Evolutionary conservation across 1,284 basidiomycete species (phyloP).

Genomic region (Irpex sp.): DNA sequence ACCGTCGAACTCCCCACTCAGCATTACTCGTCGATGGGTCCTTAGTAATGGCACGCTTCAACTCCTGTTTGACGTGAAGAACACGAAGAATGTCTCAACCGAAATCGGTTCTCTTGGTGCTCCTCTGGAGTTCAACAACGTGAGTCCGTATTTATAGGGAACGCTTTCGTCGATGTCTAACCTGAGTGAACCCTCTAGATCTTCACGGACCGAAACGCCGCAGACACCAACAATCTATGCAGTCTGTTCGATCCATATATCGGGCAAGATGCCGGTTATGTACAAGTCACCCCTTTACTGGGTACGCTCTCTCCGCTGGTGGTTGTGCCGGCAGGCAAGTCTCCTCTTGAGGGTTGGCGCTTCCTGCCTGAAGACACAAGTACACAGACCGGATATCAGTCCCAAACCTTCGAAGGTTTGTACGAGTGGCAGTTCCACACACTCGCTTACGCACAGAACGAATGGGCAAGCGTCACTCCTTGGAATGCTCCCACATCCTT

Average conservation of each 20-base stretch:
- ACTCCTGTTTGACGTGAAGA: slow-evolving; percentile 49
- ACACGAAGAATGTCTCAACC: slow-evolving; percentile 41
- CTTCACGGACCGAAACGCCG: slow-evolving; percentile 50
- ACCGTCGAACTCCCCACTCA: slow-evolving; percentile 40
- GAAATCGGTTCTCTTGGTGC: slow-evolving; percentile 55
- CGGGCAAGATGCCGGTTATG: slow-evolving; percentile 54
- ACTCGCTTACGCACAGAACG: slow-evolving; percentile 53
- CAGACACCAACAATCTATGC: slow-evolving; percentile 49
- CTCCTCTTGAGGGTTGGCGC: slow-evolving; percentile 57
- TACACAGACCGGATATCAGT: slow-evolving; percentile 47
- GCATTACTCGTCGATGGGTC: slow-evolving; percentile 52
- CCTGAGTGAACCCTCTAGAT: slow-evolving; percentile 31
- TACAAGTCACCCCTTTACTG: slow-evolving; percentile 48
- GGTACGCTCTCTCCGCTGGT: slow-evolving; percentile 53
- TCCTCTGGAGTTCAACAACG: slow-evolving; percentile 57
- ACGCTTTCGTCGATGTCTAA: not conserved
- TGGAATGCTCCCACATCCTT: slow-evolving; percentile 55
- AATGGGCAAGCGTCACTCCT: slow-evolving; percentile 48
- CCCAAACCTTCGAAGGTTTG: slow-evolving; percentile 57
- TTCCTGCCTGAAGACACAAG: slow-evolving; percentile 50
- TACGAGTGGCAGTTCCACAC: slow-evolving; percentile 64
- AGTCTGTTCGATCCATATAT: slow-evolving; percentile 58
- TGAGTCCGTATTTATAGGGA: slow-evolving; percentile 19
- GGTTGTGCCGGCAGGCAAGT: slow-evolving; percentile 43
- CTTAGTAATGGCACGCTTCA: slow-evolving; percentile 39